Evolutionary conservation across 257 asterid genomes (phyloP).

Genomic region (Solanum pinnatisectum): DNA sequence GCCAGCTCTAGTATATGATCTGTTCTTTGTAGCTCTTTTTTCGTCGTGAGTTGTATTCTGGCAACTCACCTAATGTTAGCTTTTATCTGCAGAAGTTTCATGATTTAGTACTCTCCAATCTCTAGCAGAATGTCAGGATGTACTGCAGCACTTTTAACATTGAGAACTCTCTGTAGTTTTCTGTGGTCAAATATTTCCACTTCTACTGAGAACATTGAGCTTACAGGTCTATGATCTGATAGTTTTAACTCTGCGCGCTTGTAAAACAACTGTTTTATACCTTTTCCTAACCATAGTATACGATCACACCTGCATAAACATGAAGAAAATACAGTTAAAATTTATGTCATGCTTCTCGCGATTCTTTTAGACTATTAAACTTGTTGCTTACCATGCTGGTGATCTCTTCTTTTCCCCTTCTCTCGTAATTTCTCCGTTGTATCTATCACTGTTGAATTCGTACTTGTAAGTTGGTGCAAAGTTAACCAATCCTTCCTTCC

Average conservation of each 20-base stretch:
- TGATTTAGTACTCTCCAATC: constrained; percentile 7
- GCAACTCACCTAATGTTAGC: neutral
- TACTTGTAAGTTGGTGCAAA: constrained; percentile 94
- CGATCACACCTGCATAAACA: constrained; percentile 78
- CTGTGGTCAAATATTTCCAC: constrained; percentile 73
- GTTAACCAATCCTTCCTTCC: constrained; percentile 82
- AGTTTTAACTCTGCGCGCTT: constrained; percentile 51
- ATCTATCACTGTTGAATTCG: constrained; percentile 59
- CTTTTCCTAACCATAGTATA: constrained; percentile 81
- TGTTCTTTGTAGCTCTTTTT: neutral
- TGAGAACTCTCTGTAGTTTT: constrained; percentile 75
- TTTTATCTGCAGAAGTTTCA: neutral
- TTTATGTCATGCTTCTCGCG: neutral
- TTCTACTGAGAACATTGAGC: constrained; percentile 55
- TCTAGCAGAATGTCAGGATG: constrained; percentile 47
- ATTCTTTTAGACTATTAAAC: neutral
- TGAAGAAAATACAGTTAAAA: neutral
- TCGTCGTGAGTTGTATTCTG: neutral
- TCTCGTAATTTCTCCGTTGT: constrained; percentile 47
- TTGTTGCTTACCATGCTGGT: constrained; percentile 74
- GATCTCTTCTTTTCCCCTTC: constrained; percentile 94
- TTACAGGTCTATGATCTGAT: constrained; percentile 88
- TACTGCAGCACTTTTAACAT: constrained; percentile 49
- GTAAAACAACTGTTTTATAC: constrained; percentile 66
- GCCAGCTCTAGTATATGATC: neutral